These are phyloP conservation scores for Castanea mollissima DNA, from an alignment of 306 rosid genomes.

Conservation along the genomic window DNA sequence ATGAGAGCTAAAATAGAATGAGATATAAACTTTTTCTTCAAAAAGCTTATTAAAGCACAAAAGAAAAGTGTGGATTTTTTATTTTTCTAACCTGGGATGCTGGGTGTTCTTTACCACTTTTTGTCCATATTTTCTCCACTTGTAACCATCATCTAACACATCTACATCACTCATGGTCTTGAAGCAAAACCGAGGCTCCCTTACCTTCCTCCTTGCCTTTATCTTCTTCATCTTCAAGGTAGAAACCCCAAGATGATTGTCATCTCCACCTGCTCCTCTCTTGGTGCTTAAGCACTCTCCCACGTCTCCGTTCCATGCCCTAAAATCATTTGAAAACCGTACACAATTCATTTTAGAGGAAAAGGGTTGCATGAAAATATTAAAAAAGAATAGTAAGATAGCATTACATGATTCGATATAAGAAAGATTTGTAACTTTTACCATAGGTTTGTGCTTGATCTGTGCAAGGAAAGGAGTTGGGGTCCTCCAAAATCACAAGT, in stretches of 20 bases:
- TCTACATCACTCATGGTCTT: slow-evolving; percentile 96
- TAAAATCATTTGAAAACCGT: slow-evolving; percentile 12
- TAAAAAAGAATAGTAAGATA: neutral
- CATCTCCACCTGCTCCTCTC: slow-evolving; percentile 40
- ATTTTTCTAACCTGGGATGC: slow-evolving; percentile 71
- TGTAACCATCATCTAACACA: slow-evolving; percentile 98
- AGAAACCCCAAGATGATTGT: slow-evolving; percentile 49
- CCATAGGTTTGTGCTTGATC: slow-evolving; percentile 77
- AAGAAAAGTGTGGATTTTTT: neutral
- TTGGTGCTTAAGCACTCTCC: slow-evolving; percentile 49
- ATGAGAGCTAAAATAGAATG: slow-evolving; percentile 25
- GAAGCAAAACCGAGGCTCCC: slow-evolving; percentile 99
- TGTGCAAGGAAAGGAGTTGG: slow-evolving; percentile 80
- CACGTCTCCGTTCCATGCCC: slow-evolving; percentile 65
- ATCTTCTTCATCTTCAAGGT: slow-evolving; percentile 89
- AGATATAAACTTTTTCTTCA: slow-evolving; percentile 21
- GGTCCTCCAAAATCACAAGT: slow-evolving; percentile 43
- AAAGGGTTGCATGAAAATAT: slow-evolving; percentile 1
- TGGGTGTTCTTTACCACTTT: slow-evolving; percentile 99
- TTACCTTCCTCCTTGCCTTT: slow-evolving; percentile 85
- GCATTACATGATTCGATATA: neutral
- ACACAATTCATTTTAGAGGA: neutral
- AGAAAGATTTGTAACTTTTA: slow-evolving; percentile 19
- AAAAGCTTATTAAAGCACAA: slow-evolving; percentile 19
- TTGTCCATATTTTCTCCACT: slow-evolving; percentile 99